A percentile compares a stretch with the other conserved stretches of the same genome.
phyloP scores from a whole-genome alignment of 139 green algal genomes.

The Picochlorum sp. region DNA sequence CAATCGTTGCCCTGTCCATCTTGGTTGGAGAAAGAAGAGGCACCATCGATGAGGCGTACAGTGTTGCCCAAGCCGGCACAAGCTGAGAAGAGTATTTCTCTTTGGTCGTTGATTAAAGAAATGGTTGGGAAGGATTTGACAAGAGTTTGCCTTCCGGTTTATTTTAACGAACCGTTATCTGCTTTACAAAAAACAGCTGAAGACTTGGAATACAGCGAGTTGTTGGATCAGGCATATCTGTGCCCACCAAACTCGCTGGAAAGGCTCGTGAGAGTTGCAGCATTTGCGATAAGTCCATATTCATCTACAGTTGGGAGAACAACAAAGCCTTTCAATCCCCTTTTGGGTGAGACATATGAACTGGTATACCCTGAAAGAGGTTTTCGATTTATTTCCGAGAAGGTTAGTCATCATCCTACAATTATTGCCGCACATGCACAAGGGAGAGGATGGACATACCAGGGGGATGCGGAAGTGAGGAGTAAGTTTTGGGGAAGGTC shows the following conservation, averaged over 20 bases:
- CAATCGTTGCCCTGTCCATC: neutral
- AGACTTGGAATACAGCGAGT: conserved; percentile 69
- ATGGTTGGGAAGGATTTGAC: conserved; percentile 68
- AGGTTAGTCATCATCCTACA: conserved; percentile 75
- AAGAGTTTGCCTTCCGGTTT: conserved; percentile 83
- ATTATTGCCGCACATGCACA: conserved; percentile 53
- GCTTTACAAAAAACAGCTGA: conserved; percentile 62
- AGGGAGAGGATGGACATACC: conserved; percentile 49
- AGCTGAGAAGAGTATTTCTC: conserved; percentile 57
- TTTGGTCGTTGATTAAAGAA: conserved; percentile 88
- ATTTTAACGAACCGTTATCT: conserved; percentile 88
- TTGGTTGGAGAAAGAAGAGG: conserved; percentile 16
- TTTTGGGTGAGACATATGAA: conserved; percentile 71
- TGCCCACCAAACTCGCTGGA: conserved; percentile 25
- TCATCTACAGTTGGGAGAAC: conserved; percentile 36
- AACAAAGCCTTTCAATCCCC: conserved; percentile 62
- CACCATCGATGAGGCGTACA: conserved; percentile 16
- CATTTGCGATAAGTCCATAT: conserved; percentile 67
- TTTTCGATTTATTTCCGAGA: conserved; percentile 49
- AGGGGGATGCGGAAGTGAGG: conserved; percentile 73
- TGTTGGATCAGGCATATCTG: conserved; percentile 55
- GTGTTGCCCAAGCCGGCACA: conserved; percentile 48
- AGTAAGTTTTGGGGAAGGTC: conserved; percentile 88
- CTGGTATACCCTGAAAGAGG: conserved; percentile 46
- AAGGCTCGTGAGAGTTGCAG: conserved; percentile 53